Evolutionary conservation across 2,329 filamentous ascomycete genomes (phyloP).

Genomic region (Ampelomyces quisqualis): DNA sequence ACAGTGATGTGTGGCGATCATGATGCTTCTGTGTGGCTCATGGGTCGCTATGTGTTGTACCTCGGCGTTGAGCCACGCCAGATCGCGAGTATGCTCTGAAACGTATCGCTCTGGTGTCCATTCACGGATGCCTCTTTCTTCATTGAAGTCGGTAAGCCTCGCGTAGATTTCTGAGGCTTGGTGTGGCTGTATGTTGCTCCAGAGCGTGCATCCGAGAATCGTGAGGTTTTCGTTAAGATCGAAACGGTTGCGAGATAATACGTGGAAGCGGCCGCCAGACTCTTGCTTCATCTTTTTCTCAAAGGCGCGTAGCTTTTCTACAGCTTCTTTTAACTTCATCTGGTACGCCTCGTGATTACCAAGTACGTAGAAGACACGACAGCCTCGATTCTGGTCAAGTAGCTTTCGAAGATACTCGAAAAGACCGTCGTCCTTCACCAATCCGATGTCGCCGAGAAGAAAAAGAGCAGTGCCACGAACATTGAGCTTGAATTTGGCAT

Average conservation of each 20-base stretch:
- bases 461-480: conserved; percentile 8
- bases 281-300: conserved; percentile 10
- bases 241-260: conserved; percentile 14
- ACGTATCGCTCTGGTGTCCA: conserved; percentile 48
- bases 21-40: conserved; percentile 24
- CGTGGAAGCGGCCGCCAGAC: conserved; percentile 14
- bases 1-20: conserved; percentile 49
- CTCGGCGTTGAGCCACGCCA: conserved; percentile 48
- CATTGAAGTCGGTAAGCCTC: conserved; percentile 21
- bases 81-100: conserved; percentile 41
- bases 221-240: conserved; percentile 13
- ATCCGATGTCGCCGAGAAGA: conserved; percentile 22
- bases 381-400: conserved; percentile 7
- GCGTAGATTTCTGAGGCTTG: conserved; percentile 1
- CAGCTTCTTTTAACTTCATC: conserved; percentile 4
- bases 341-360: conserved; percentile 23
- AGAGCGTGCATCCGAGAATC: conserved; percentile 22
- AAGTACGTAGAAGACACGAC: conserved; percentile 20
- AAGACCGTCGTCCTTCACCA: conserved; percentile 7
- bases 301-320: conserved; percentile 12
- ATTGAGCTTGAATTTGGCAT: conserved; percentile 8
- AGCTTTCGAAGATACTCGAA: conserved; percentile 16
- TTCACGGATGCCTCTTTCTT: conserved; percentile 15
- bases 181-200: conserved; percentile 2
- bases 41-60: conserved; percentile 19